phyloP scores from a whole-genome alignment of 352 stramenopile species.

The Phytophthora sp. region DNA sequence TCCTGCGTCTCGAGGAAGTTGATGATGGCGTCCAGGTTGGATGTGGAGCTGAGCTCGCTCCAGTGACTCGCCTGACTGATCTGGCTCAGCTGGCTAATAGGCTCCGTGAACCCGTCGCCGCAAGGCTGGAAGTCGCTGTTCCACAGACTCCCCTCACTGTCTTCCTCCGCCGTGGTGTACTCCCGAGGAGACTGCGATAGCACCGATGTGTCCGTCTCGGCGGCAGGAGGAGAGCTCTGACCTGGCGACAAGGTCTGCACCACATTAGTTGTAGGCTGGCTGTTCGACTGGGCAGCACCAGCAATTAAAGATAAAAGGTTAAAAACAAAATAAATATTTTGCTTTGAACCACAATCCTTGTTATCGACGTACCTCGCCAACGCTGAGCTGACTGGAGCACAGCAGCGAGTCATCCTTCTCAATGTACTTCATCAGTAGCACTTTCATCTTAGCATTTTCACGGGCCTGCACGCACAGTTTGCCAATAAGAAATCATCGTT shows the following conservation, averaged over 20 bases:
- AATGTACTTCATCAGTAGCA: slow-evolving; percentile 88
- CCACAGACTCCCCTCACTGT: slow-evolving; percentile 72
- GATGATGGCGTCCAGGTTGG: slow-evolving; percentile 87
- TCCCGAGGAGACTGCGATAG: slow-evolving; percentile 52
- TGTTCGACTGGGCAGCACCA: slow-evolving; percentile 37
- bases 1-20: slow-evolving; percentile 86
- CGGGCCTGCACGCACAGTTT: slow-evolving; percentile 45
- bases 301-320: too few species aligned
- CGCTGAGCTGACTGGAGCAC: slow-evolving; percentile 77
- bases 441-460: slow-evolving; percentile 89
- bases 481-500: background rate
- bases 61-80: slow-evolving; percentile 79
- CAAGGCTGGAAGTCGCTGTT: slow-evolving; percentile 58
- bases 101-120: slow-evolving; percentile 57
- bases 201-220: slow-evolving; percentile 28
- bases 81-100: slow-evolving; percentile 74
- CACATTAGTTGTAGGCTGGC: slow-evolving; percentile 23
- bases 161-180: slow-evolving; percentile 55
- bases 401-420: slow-evolving; percentile 84
- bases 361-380: slow-evolving; percentile 36
- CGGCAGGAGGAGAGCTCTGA: slow-evolving; percentile 17
- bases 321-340: too few species aligned
- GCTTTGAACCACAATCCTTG: too few species aligned
- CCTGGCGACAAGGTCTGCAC: slow-evolving; percentile 9
- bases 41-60: slow-evolving; percentile 85